These are phyloP conservation scores for Pisolithus thermaeus DNA, from an alignment of 1,284 basidiomycete species.

Conservation along the genomic window DNA sequence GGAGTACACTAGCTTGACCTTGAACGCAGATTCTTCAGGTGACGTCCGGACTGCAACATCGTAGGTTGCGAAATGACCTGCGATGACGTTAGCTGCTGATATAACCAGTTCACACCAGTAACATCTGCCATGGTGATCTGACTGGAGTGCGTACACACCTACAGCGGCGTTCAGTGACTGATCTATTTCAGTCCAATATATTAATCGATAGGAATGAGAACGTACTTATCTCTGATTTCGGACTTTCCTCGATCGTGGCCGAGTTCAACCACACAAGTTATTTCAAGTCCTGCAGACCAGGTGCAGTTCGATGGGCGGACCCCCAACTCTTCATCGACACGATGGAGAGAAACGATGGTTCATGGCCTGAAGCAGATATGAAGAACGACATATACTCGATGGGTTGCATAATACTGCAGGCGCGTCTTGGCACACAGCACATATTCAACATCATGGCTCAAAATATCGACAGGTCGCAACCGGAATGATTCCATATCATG, in stretches of 20 bases:
- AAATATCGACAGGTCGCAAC: constrained; percentile 5
- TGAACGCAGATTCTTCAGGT: constrained; percentile 9
- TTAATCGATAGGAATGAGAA: not conserved
- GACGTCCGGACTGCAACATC: not conserved
- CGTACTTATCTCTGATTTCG: constrained; percentile 21
- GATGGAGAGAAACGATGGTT: not conserved
- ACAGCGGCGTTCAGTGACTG: not conserved
- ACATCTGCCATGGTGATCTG: constrained; percentile 3
- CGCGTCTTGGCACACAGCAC: not conserved
- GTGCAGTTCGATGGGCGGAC: constrained; percentile 25
- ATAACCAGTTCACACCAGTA: constrained; percentile 1
- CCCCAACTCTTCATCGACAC: constrained; percentile 17
- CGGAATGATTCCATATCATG: not conserved
- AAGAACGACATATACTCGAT: constrained; percentile 17
- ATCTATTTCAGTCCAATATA: constrained; percentile 1
- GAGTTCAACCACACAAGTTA: constrained; percentile 22
- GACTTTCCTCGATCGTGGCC: constrained; percentile 23
- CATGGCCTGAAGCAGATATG: not conserved
- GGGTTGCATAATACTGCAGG: constrained; percentile 18
- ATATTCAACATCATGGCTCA: not conserved
- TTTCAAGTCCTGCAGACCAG: constrained; percentile 21
- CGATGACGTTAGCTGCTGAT: not conserved
- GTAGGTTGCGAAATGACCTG: not conserved
- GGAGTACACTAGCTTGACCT: not conserved
- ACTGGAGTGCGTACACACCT: not conserved